A percentile compares a stretch with the other conserved stretches of the same genome.
These are phyloP conservation scores for Xylaria sp. DNA, from an alignment of 2,329 filamentous ascomycete genomes.

Conservation along the genomic window DNA sequence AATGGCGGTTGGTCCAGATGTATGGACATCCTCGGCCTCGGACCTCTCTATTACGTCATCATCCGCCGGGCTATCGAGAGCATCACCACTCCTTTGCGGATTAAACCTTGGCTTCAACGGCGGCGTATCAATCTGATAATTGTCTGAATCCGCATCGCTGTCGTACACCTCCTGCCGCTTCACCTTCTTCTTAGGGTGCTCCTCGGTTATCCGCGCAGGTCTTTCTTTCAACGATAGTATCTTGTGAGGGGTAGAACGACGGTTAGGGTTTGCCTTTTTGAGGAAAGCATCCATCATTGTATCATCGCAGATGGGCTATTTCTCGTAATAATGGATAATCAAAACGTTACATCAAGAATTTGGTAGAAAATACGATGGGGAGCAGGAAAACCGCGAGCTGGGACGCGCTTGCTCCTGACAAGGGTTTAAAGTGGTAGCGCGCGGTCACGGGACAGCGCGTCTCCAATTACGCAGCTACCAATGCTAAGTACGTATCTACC, in stretches of 20 bases:
- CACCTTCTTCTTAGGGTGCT: constrained; percentile 52
- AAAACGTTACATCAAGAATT: neutral
- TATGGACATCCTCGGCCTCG: constrained; percentile 47
- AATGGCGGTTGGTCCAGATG: constrained; percentile 67
- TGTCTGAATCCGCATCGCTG: constrained; percentile 52
- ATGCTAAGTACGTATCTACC: neutral
- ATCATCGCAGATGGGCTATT: neutral
- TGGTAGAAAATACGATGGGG: constrained; percentile 11
- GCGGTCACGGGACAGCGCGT: constrained; percentile 44
- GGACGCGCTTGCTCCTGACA: constrained; percentile 31
- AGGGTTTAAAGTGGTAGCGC: constrained; percentile 37
- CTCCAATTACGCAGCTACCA: neutral
- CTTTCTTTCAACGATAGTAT: constrained; percentile 27
- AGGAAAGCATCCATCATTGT: constrained; percentile 49
- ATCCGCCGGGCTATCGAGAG: constrained; percentile 51
- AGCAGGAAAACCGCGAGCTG: constrained; percentile 21
- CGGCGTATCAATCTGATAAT: constrained; percentile 38
- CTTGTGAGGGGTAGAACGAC: constrained; percentile 25
- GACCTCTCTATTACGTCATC: constrained; percentile 45
- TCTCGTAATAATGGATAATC: neutral
- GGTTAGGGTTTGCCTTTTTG: constrained; percentile 36
- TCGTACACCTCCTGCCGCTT: constrained; percentile 49
- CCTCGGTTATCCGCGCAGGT: constrained; percentile 27
- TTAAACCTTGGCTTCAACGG: constrained; percentile 34
- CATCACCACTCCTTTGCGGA: constrained; percentile 33